phyloP scores from a whole-genome alignment of 768 basidiomycete genomes.

The Suillus lakei region DNA sequence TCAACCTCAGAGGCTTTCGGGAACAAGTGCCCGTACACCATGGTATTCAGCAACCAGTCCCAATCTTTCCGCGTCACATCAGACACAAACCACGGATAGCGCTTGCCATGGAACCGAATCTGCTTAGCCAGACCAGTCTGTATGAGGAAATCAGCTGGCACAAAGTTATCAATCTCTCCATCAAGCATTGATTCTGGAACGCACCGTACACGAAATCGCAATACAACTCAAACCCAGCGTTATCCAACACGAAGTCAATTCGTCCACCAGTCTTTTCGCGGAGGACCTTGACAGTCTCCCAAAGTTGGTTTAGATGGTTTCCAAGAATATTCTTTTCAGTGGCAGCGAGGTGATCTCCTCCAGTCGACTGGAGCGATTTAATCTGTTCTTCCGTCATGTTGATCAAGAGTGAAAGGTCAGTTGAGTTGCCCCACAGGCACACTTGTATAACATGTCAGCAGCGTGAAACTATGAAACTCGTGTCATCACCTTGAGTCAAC shows the following conservation, averaged over 20 bases:
- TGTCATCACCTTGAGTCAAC: conserved; percentile 77
- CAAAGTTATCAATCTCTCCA: conserved; percentile 16
- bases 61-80: conserved; percentile 95
- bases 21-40: conserved; percentile 94
- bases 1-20: conserved; percentile 80
- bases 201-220: conserved; percentile 86
- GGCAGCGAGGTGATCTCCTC: conserved; percentile 92
- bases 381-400: conserved; percentile 99
- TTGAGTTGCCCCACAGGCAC: conserved; percentile 97
- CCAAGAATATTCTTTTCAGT: conserved; percentile 97
- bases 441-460: conserved; percentile 48
- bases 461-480: conserved; percentile 6
- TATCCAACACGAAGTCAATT: conserved; percentile 84
- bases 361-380: conserved; percentile 93
- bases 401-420: conserved; percentile 91
- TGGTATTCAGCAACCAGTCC: conserved; percentile 87
- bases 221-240: conserved; percentile 85
- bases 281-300: conserved; percentile 75
- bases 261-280: conserved; percentile 73
- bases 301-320: conserved; percentile 74
- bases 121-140: conserved; percentile 86
- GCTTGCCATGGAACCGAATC: conserved; percentile 94
- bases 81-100: conserved; percentile 93
- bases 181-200: conserved; percentile 21
- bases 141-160: conserved; percentile 86